Evolutionary conservation across 345 rosid genomes (phyloP).

Genomic region (Rhodamnia rubescens): DNA sequence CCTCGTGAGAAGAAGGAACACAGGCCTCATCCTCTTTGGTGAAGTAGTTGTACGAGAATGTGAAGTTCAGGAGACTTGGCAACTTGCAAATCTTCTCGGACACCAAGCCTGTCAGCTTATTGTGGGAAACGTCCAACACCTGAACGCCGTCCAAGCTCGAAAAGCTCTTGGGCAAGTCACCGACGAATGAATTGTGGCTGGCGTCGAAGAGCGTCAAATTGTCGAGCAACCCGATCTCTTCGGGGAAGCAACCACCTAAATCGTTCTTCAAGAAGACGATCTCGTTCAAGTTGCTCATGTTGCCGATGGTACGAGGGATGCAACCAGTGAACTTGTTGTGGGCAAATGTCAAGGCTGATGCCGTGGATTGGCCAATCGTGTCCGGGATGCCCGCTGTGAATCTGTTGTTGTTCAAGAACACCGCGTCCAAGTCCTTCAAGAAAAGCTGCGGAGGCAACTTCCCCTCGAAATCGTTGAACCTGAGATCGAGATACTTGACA

Average conservation of each 20-base stretch:
- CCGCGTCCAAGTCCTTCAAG: conserved; percentile 40
- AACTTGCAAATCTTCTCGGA: conserved; percentile 42
- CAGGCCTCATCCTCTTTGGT: conserved; percentile 35
- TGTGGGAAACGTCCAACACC: conserved; percentile 29
- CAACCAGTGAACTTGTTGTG: conserved; percentile 62
- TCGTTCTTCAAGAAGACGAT: conserved; percentile 37
- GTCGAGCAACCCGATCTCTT: conserved; percentile 42
- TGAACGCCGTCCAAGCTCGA: conserved; percentile 19
- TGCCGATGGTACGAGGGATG: conserved; percentile 55
- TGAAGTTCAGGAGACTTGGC: conserved; percentile 41
- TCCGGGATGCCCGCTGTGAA: conserved; percentile 55
- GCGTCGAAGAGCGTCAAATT: conserved; percentile 49
- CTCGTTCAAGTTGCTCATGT: conserved; percentile 57
- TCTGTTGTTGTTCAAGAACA: conserved; percentile 73
- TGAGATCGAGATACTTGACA: conserved; percentile 41
- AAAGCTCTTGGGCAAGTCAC: conserved; percentile 31
- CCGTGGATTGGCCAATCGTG: conserved; percentile 47
- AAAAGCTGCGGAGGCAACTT: conserved; percentile 42
- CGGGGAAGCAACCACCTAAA: conserved; percentile 65
- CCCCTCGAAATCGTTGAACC: conserved; percentile 79
- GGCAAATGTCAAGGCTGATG: conserved; percentile 52
- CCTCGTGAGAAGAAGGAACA: conserved; percentile 8
- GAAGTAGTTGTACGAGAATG: conserved; percentile 51
- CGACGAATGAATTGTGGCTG: conserved; percentile 37
- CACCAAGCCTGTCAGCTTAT: conserved; percentile 51